These are phyloP conservation scores for Candida xyloterini DNA, from an alignment of 805 yeast genomes.

Conservation along the genomic window DNA sequence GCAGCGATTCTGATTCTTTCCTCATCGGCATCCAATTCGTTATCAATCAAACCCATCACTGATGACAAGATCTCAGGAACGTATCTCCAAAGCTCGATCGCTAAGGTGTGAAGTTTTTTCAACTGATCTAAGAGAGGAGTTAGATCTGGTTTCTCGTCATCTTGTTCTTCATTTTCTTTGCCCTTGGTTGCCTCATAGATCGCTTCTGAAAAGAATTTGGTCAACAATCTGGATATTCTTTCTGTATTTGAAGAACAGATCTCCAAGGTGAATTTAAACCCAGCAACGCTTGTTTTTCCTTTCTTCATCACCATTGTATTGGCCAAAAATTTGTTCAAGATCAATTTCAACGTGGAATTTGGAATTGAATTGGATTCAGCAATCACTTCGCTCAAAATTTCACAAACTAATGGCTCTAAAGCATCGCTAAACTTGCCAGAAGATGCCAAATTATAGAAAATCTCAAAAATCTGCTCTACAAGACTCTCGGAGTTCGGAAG, in stretches of 20 bases:
- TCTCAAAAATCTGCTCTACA: constrained; percentile 53
- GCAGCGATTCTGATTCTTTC: constrained; percentile 62
- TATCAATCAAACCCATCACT: constrained; percentile 74
- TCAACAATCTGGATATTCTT: constrained; percentile 68
- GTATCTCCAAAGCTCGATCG: constrained; percentile 69
- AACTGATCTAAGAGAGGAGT: constrained; percentile 38
- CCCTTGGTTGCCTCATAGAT: constrained; percentile 47
- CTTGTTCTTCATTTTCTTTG: constrained; percentile 24
- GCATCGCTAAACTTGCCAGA: constrained; percentile 45
- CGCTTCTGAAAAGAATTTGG: constrained; percentile 77
- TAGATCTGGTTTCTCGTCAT: constrained; percentile 20
- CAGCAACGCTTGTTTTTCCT: constrained; percentile 44
- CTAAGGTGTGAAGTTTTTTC: constrained; percentile 58
- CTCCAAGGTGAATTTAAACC: constrained; percentile 60
- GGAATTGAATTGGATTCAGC: constrained; percentile 70
- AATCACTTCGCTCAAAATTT: constrained; percentile 70
- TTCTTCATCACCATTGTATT: constrained; percentile 26
- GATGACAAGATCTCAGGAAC: constrained; percentile 73
- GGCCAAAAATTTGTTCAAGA: constrained; percentile 59
- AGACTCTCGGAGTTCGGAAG: constrained; percentile 58
- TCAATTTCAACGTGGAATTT: constrained; percentile 53
- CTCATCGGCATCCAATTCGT: constrained; percentile 73
- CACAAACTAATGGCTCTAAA: constrained; percentile 61
- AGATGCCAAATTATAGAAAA: constrained; percentile 55
- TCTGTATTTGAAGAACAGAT: constrained; percentile 71